A percentile compares a stretch with the other conserved stretches of the same genome.
Conservation (phyloP, 306 rosid genomes). For the Albizia julibrissin region DNA sequence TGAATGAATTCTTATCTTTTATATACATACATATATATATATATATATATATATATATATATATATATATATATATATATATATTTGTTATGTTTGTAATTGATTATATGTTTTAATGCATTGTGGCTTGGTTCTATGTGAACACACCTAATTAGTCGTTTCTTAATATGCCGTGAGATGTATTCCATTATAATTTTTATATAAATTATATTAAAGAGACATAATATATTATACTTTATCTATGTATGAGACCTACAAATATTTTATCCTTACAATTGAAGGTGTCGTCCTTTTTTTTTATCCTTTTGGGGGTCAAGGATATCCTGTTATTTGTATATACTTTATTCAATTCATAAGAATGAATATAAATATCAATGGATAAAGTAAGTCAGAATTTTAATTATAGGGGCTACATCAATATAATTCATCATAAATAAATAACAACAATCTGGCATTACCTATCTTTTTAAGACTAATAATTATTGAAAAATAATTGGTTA, state of each 20-base stretch:
- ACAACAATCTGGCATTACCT: not conserved
- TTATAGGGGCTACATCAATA: not conserved
- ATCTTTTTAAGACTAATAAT: not conserved
- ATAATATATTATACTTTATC: not conserved
- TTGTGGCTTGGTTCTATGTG: not conserved
- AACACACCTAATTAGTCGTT: not conserved
- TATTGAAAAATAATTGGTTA: not conserved
- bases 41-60: not conserved
- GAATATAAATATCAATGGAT: not conserved
- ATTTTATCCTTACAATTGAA: not conserved
- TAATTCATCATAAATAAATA: not conserved
- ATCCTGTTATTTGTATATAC: not conserved
- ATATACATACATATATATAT: not conserved
- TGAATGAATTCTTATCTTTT: not conserved
- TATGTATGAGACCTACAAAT: not conserved
- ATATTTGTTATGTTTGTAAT: not conserved
- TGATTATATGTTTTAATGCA: not conserved
- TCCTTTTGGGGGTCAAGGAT: not conserved
- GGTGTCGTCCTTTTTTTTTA: not conserved
- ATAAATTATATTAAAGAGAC: slow-evolving; percentile 3
- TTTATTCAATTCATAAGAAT: not conserved
- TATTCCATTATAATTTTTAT: not conserved
- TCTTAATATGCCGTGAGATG: not conserved
- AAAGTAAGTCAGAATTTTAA: not conserved
- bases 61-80: not conserved